These are phyloP conservation scores for Vitis hybrid DNA, from an alignment of 177 flowering plant genomes.

Conservation along the genomic window DNA sequence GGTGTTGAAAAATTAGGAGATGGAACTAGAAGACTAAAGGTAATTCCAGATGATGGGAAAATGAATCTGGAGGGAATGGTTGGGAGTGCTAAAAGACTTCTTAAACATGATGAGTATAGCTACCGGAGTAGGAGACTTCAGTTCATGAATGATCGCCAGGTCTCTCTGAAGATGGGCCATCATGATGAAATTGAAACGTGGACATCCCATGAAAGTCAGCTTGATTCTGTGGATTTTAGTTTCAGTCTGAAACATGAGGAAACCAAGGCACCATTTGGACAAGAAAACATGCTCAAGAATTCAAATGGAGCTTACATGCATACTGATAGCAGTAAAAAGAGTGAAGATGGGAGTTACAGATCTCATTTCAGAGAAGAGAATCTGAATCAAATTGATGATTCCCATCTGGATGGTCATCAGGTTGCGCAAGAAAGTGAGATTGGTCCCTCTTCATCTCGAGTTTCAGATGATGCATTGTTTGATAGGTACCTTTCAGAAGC, in stretches of 20 bases:
- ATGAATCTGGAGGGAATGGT: conserved; percentile 11
- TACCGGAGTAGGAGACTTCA: conserved; percentile 22
- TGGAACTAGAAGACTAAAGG: conserved; percentile 15
- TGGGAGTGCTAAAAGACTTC: conserved; percentile 18
- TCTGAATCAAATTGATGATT: conserved; percentile 17
- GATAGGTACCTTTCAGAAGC: conserved; percentile 62
- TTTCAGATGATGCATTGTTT: conserved; percentile 61
- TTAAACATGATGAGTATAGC: conserved; percentile 27
- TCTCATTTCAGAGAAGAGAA: conserved; percentile 20
- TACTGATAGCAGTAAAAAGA: conserved; percentile 20
- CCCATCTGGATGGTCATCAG: conserved; percentile 10
- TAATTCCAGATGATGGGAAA: conserved; percentile 13
- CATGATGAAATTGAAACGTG: conserved; percentile 26
- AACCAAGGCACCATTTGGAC: conserved; percentile 33
- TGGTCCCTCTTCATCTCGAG: conserved; percentile 39
- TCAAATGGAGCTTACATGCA: conserved; percentile 30
- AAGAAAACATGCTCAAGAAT: conserved; percentile 28
- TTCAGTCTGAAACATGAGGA: conserved; percentile 26
- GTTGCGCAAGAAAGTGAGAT: conserved; percentile 23
- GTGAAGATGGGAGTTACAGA: conserved; percentile 17
- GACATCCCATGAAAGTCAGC: conserved; percentile 22
- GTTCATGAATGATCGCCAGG: conserved; percentile 23
- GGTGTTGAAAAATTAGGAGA: conserved; percentile 2
- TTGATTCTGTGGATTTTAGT: conserved; percentile 36
- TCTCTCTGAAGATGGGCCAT: conserved; percentile 23